Evolutionary conservation across 1,284 basidiomycete genomes (phyloP).

Genomic region (Pseudozyma hubeiensis): DNA sequence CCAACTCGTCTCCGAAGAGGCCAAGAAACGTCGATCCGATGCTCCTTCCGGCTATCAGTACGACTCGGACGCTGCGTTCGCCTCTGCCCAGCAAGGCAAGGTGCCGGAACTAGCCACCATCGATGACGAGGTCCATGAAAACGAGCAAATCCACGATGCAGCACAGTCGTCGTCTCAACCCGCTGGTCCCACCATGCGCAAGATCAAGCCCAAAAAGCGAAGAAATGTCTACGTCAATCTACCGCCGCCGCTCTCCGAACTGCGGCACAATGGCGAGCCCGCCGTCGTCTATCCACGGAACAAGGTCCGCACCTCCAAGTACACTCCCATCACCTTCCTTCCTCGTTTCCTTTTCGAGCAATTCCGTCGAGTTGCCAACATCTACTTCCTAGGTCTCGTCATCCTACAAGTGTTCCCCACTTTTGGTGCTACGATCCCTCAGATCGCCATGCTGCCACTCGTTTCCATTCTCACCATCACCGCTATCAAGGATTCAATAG

Average conservation of each 20-base stretch:
- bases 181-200: conserved; percentile 43
- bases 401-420: conserved; percentile 89
- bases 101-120: conserved; percentile 42
- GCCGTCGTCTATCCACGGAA: conserved; percentile 83
- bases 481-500: conserved; percentile 91
- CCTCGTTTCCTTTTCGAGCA: conserved; percentile 72
- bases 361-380: conserved; percentile 80
- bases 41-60: conserved; percentile 31
- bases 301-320: conserved; percentile 94
- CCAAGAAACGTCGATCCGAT: conserved; percentile 39
- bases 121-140: conserved; percentile 31
- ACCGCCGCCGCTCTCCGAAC: conserved; percentile 73
- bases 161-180: conserved; percentile 15
- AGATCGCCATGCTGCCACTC: conserved; percentile 86
- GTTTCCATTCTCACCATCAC: conserved; percentile 88
- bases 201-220: conserved; percentile 57
- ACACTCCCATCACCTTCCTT: conserved; percentile 88
- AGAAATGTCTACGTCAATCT: conserved; percentile 65
- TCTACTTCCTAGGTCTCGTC: conserved; percentile 88
- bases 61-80: conserved; percentile 52
- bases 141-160: not conserved
- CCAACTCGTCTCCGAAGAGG: conserved; percentile 38
- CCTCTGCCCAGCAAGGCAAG: conserved; percentile 53
- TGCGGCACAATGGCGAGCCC: conserved; percentile 81
- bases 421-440: conserved; percentile 87